A percentile compares a stretch with the other conserved stretches of the same genome.
These are phyloP conservation scores for Botrytis squamosa DNA, from an alignment of 2,329 filamentous ascomycete genomes.

Conservation along the genomic window DNA sequence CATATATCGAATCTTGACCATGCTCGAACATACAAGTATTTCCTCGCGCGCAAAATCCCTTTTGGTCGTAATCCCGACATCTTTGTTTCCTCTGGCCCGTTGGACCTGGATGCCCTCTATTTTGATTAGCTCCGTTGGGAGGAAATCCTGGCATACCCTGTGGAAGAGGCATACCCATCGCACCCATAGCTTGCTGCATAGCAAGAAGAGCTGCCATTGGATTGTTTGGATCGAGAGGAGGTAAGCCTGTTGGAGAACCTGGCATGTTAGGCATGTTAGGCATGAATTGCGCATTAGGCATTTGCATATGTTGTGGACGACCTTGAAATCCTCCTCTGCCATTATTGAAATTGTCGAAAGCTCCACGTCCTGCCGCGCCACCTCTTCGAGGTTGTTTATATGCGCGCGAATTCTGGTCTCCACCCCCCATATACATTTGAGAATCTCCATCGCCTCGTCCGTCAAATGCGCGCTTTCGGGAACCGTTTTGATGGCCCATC, in stretches of 20 bases:
- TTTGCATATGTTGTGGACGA: conserved; percentile 28
- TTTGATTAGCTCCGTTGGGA: conserved; percentile 23
- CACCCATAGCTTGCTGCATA: conserved; percentile 48
- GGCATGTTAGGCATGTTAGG: conserved; percentile 28
- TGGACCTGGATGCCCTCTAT: background rate
- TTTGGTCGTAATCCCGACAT: conserved; percentile 70
- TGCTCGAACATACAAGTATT: conserved; percentile 70
- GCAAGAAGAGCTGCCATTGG: conserved; percentile 61
- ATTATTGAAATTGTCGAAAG: conserved; percentile 39
- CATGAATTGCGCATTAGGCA: conserved; percentile 28
- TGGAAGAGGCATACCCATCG: conserved; percentile 51
- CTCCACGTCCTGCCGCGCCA: conserved; percentile 42
- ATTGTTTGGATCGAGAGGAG: conserved; percentile 57
- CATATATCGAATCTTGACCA: conserved; percentile 51
- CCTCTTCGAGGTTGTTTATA: conserved; percentile 62
- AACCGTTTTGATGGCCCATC: conserved; percentile 34
- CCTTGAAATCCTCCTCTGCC: conserved; percentile 38
- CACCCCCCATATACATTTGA: conserved; percentile 36
- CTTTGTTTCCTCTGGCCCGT: conserved; percentile 39
- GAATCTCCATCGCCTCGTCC: conserved; percentile 45
- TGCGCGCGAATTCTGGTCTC: conserved; percentile 44
- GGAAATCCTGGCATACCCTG: conserved; percentile 41
- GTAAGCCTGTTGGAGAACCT: conserved; percentile 40
- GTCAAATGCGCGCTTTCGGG: conserved; percentile 57
- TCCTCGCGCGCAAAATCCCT: conserved; percentile 69